phyloP scores from a whole-genome alignment of 2,329 filamentous ascomycete genomes.

The Pochonia chlamydosporia region DNA sequence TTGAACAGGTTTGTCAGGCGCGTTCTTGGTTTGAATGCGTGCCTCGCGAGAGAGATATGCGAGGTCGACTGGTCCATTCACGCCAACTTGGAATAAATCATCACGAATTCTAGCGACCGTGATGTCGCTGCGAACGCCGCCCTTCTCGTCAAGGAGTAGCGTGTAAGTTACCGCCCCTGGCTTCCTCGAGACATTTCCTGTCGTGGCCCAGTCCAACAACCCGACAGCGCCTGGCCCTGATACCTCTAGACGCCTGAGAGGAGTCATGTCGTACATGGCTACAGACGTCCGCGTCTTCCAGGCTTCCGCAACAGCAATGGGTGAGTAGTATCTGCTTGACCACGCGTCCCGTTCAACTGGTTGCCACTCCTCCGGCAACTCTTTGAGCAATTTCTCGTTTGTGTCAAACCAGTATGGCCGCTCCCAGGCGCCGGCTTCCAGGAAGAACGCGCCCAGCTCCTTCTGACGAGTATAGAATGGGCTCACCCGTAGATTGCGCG shows the following conservation, averaged over 20 bases:
- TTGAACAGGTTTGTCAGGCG: conserved; percentile 37
- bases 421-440: conserved; percentile 57
- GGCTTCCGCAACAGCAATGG: conserved; percentile 53
- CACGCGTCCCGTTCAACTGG: conserved; percentile 52
- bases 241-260: conserved; percentile 52
- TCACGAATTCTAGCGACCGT: conserved; percentile 47
- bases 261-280: conserved; percentile 59
- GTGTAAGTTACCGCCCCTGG: conserved; percentile 50
- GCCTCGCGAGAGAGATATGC: conserved; percentile 50
- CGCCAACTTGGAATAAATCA: conserved; percentile 48
- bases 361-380: conserved; percentile 47
- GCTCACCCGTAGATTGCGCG: conserved; percentile 52
- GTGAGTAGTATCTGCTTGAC: conserved; percentile 52
- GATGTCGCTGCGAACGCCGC: conserved; percentile 50
- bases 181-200: conserved; percentile 39
- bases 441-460: conserved; percentile 52
- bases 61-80: conserved; percentile 49
- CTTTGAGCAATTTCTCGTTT: conserved; percentile 44
- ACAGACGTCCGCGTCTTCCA: conserved; percentile 60
- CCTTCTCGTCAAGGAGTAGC: conserved; percentile 46
- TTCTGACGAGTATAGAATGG: conserved; percentile 50
- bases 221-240: conserved; percentile 49
- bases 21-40: conserved; percentile 34
- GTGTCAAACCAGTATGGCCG: conserved; percentile 57
- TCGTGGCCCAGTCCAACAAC: conserved; percentile 49